phyloP scores from a whole-genome alignment of 352 stramenopile genomes.

The Pythium brachiatum region DNA sequence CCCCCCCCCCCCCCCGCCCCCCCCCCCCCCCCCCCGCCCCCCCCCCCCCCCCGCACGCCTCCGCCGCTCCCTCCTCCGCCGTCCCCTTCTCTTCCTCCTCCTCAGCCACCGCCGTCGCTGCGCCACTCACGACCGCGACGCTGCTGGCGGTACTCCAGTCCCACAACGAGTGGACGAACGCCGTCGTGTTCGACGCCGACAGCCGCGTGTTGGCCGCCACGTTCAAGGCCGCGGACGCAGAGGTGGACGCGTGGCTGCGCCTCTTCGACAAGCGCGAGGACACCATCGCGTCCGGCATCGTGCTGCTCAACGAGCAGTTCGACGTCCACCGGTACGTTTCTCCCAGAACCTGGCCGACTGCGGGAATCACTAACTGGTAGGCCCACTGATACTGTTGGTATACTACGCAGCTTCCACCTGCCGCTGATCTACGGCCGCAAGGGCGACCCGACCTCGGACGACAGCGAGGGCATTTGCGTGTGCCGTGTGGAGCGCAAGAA shows the following conservation, averaged over 20 bases:
- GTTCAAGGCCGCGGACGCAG: constrained; percentile 59
- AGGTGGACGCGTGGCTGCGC: constrained; percentile 31
- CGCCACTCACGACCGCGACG: constrained; percentile 36
- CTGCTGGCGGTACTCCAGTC: constrained; percentile 53
- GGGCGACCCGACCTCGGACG: constrained; percentile 56
- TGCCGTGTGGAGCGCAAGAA: constrained; percentile 58
- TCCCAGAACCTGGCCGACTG: too few species aligned
- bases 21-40: too few species aligned
- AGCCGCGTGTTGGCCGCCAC: constrained; percentile 50
- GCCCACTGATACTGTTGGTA: too few species aligned
- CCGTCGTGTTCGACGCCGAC: constrained; percentile 59
- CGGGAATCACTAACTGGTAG: too few species aligned
- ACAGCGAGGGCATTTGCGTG: constrained; percentile 70
- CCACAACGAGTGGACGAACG: constrained; percentile 68
- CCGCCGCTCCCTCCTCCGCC: constrained; percentile 20
- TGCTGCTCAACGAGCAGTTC: constrained; percentile 76
- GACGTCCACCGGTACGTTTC: constrained; percentile 73
- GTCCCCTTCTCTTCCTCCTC: background rate
- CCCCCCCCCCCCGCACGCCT: too few species aligned
- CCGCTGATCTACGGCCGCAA: constrained; percentile 74
- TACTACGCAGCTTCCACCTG: constrained; percentile 69
- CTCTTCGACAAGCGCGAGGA: constrained; percentile 80
- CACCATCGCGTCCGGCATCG: constrained; percentile 68
- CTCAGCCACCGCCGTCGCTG: background rate
- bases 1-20: too few species aligned